These are phyloP conservation scores for Leishmania tropica DNA, from an alignment of 208 protist species.

Conservation along the genomic window DNA sequence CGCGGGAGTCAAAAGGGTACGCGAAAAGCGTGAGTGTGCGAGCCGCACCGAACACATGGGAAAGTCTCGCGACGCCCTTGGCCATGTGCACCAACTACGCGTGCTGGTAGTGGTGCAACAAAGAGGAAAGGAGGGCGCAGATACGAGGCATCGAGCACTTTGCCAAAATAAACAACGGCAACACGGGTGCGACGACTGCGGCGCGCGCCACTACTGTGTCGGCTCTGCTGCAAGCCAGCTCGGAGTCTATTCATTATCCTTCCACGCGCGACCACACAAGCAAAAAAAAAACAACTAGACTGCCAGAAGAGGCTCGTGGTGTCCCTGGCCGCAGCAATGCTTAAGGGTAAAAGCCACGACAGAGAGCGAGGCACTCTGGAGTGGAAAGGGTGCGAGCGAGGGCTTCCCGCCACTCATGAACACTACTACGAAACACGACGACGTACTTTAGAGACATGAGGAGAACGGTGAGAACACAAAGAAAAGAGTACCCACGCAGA, in stretches of 20 bases:
- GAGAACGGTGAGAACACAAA: background rate
- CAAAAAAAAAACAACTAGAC: background rate
- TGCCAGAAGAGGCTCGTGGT: background rate
- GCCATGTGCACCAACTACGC: background rate
- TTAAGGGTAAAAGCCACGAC: background rate
- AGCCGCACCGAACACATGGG: background rate
- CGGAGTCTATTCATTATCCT: background rate
- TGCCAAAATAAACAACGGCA: background rate
- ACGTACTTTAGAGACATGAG: background rate
- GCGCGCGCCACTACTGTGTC: background rate
- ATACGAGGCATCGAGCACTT: background rate
- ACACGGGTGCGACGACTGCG: background rate
- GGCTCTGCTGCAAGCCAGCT: background rate
- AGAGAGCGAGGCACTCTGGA: background rate
- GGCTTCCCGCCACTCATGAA: background rate
- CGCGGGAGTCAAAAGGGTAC: background rate
- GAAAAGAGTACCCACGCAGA: background rate
- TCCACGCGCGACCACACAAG: background rate
- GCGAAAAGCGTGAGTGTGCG: background rate
- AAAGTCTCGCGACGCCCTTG: background rate
- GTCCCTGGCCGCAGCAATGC: too few species aligned
- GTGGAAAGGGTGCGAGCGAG: background rate
- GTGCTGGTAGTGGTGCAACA: background rate
- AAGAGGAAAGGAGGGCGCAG: background rate
- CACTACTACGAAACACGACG: background rate